Conservation (phyloP, 2,329 filamentous ascomycete species). For the Diaporthe sp. region DNA sequence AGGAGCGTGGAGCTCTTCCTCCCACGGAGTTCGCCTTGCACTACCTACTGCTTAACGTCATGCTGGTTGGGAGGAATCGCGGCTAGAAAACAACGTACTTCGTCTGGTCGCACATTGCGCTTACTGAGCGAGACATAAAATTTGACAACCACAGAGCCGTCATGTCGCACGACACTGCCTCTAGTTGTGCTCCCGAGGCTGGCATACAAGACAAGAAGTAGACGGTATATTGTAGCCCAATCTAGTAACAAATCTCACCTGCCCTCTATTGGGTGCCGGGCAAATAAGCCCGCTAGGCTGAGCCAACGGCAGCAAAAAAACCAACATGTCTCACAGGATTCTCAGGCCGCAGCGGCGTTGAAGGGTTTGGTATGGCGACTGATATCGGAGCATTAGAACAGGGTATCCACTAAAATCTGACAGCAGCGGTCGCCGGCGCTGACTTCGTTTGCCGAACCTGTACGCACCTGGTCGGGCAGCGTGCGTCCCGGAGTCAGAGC, state of each 20-base stretch:
- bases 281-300: background rate
- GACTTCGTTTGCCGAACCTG: background rate
- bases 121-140: background rate
- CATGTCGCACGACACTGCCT: background rate
- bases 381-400: background rate
- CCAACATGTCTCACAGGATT: background rate
- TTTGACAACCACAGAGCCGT: background rate
- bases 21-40: too few relatives aligned
- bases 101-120: background rate
- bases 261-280: background rate
- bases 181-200: background rate
- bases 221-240: background rate
- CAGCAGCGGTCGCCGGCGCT: background rate
- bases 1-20: too few relatives aligned
- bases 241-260: background rate
- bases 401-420: slow-evolving; percentile 11
- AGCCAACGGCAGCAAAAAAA: background rate
- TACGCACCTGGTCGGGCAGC: background rate
- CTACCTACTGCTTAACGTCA: too few relatives aligned
- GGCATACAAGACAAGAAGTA: background rate
- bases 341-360: background rate
- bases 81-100: background rate
- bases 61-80: too few relatives aligned
- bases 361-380: background rate
- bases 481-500: slow-evolving; percentile 6